Evolutionary conservation across 129 eudicot genomes (phyloP).

Genomic region (Pittosporum tobira): DNA sequence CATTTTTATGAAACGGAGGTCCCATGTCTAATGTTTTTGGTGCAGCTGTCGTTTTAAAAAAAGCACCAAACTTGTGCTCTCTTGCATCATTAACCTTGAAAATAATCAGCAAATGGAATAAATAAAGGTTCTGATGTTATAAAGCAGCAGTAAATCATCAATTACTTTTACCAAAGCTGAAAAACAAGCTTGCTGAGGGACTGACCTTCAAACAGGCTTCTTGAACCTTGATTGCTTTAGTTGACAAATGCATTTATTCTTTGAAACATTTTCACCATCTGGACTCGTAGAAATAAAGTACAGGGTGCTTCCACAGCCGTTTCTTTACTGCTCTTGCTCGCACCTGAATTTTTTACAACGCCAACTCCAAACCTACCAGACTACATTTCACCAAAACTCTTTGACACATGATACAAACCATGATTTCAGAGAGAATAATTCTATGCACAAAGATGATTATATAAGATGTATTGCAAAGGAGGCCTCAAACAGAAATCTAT

Average conservation of each 20-base stretch:
- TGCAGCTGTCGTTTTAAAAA: too few relatives aligned
- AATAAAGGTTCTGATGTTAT: too few relatives aligned
- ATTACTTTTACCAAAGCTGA: too few relatives aligned
- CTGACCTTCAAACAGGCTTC: too few relatives aligned
- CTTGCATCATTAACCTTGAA: too few relatives aligned
- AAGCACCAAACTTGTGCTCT: too few relatives aligned
- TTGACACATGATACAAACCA: slow-evolving; percentile 2
- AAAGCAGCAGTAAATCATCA: too few relatives aligned
- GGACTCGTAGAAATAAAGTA: neutral
- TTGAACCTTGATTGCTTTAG: neutral
- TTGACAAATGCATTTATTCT: neutral
- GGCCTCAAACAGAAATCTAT: slow-evolving; percentile 1
- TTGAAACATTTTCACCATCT: neutral
- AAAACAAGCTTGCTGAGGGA: too few relatives aligned
- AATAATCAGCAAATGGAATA: too few relatives aligned
- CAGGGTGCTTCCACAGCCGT: neutral
- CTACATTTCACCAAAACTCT: slow-evolving; percentile 10
- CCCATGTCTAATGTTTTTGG: too few relatives aligned
- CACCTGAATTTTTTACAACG: neutral
- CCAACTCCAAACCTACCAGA: neutral
- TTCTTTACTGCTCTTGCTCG: neutral
- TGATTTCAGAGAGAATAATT: neutral
- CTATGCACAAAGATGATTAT: slow-evolving; percentile 27
- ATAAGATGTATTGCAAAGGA: neutral
- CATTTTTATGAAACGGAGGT: too few relatives aligned